phyloP scores from a whole-genome alignment of 2,329 filamentous ascomycete species.

The Exophiala mesophila region DNA sequence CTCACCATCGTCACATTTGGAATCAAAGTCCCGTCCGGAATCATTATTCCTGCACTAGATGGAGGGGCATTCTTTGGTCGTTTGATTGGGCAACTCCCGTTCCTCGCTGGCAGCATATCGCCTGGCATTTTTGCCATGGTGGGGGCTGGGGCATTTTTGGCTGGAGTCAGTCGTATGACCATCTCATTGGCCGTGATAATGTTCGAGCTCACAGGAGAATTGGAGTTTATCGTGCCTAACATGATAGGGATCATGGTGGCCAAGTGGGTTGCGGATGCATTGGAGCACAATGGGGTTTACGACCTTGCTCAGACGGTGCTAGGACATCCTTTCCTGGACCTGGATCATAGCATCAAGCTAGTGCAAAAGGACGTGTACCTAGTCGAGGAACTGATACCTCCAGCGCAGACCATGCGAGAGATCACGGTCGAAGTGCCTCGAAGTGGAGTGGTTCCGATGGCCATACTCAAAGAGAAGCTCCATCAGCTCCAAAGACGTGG shows the following conservation, averaged over 20 bases:
- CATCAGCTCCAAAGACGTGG: constrained; percentile 45
- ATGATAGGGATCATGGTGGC: constrained; percentile 58
- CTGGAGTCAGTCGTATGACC: constrained; percentile 56
- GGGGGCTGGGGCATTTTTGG: constrained; percentile 54
- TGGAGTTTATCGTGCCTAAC: constrained; percentile 54
- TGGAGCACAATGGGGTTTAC: constrained; percentile 52
- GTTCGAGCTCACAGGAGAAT: constrained; percentile 57
- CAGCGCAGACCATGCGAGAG: constrained; percentile 51
- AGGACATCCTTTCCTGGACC: constrained; percentile 55
- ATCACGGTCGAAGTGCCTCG: constrained; percentile 48
- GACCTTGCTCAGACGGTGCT: constrained; percentile 57
- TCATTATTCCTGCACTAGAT: constrained; percentile 57
- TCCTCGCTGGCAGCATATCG: constrained; percentile 51
- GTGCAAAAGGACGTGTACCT: constrained; percentile 37
- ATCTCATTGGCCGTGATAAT: constrained; percentile 56
- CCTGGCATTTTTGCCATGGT: constrained; percentile 60
- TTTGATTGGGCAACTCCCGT: constrained; percentile 45
- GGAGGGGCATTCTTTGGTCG: constrained; percentile 56
- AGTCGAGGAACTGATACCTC: constrained; percentile 49
- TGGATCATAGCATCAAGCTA: constrained; percentile 39
- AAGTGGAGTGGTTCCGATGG: constrained; percentile 40
- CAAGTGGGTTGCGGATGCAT: constrained; percentile 55
- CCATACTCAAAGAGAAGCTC: constrained; percentile 44
- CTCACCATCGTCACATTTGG: constrained; percentile 57
- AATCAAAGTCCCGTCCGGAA: constrained; percentile 56